A percentile compares a stretch with the other conserved stretches of the same genome.
These are phyloP conservation scores for Acacia pycnantha DNA, from an alignment of 331 rosid species.

Conservation along the genomic window DNA sequence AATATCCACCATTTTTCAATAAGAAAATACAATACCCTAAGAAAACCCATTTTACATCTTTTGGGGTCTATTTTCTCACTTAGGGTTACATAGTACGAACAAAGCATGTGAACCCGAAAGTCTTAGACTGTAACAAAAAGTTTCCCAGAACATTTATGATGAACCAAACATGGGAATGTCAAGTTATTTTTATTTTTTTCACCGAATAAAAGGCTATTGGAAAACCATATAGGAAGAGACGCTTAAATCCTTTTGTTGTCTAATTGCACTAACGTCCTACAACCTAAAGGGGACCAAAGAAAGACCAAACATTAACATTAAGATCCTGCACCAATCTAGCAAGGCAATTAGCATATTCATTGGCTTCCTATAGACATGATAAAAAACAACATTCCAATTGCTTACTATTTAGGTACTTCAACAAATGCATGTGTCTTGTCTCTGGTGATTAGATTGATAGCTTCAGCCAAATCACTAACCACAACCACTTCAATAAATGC, in stretches of 20 bases:
- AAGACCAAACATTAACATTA: neutral
- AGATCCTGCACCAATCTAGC: neutral
- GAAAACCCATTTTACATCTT: neutral
- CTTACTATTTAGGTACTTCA: neutral
- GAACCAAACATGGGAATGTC: neutral
- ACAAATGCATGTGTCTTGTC: neutral
- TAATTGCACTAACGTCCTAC: neutral
- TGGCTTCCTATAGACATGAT: neutral
- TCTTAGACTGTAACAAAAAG: neutral
- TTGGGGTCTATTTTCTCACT: neutral
- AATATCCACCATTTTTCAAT: neutral
- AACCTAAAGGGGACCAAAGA: neutral
- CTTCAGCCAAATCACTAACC: neutral
- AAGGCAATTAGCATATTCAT: neutral
- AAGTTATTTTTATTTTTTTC: neutral
- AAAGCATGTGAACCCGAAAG: neutral
- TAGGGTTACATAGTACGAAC: neutral
- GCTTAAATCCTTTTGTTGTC: neutral
- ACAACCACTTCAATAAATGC: neutral
- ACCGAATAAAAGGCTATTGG: neutral
- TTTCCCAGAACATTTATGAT: neutral
- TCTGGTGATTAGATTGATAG: neutral
- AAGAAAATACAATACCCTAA: neutral
- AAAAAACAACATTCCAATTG: neutral
- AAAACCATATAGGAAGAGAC: neutral